Base-by-base conservation (phyloP, 768 basidiomycete genomes). In the Xerocomellus intermedius region DNA sequence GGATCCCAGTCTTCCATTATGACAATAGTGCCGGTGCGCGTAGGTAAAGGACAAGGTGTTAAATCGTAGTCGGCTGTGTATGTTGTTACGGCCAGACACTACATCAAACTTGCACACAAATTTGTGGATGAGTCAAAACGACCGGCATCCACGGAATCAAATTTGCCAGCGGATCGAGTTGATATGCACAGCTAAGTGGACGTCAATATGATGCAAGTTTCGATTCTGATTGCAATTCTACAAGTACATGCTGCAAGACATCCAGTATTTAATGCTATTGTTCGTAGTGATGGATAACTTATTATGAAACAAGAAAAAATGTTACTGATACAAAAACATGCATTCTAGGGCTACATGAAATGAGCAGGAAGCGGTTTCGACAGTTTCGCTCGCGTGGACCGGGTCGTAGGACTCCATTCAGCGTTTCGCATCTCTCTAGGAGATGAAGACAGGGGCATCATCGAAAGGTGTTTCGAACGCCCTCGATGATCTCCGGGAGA, bases 1-100 rank as follows among this genome's bases (percentile, higher is more conserved):
- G 67, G 60, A 49, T 72, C 67, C 71, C 72, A 71, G 47, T 28
- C 56, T 26, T 61, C 54, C 70, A 71, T 73, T 8, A 37, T 46
- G 38, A 38, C 24, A 38, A 39, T 17, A 33, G 43, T 22, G 37
- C 17, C 19, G 16, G 44, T 17, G 24, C 21, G 50, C 38, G 39
- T 35, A 28, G 8, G 16, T 22, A 37, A 17, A 14, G 33, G 33
- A 35, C 38, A 28, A 28, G 43, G 12, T 21, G 45, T 21, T 30
- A 42, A 24, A 32, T 42, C 5, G 46, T 6, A 26, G 43, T 30
- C 14, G 42, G 32, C 35, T 38, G 48, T 52, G 48, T 14, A 26
- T 39, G 43, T 60, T 13, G 58, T 52, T 37, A 49, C 47, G 36
- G 19, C 6, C 44, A 50, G 17, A 38, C 37, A 19, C 33, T 10